Evolutionary conservation across 2,329 filamentous ascomycete genomes (phyloP), one percentile per base, ranked within the genome.

Genomic region (Aureobasidium leucospermi): DNA sequence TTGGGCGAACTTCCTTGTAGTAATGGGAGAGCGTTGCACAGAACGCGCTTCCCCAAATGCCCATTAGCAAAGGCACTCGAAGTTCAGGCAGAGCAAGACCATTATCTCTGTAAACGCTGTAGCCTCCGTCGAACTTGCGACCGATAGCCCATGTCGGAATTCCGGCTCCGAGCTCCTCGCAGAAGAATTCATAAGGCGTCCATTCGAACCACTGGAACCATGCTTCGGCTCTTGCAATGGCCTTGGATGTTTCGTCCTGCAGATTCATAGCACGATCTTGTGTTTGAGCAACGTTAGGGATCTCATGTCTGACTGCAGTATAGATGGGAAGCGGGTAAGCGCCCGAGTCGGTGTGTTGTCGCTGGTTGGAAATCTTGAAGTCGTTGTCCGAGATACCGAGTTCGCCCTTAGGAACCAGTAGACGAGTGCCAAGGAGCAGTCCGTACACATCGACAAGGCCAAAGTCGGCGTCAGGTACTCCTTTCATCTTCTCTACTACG

Each of bases 121-220:
- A 73, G 16, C 94, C 94, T 41, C 83, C 79, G 36, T 88, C 77
- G 72, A 96, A 99, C 60, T 82, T 85, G 47, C 94, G 83, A 3
- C 94, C 94, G 61, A 97, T 78, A 6, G 91, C 89, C 91, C 93
- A 99, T 0, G 90, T 96, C 0, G 94, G 94, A 62, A 99, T 96
- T 3, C 94, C 93, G 2, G 93, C 91, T 28, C 82, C 82, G 53
- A 96, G 86, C 68, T 96, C 93, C 72, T 97, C 93, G 66, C 91
- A 96, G 73, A 94, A 96, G 70, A 96, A 87, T 71, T 97, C 93
- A 68, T 95, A 96, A 0, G 93, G 93, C 0, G 90, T 95, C 67
- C 93, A 88, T 69, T 99, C 94, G 66, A 94, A 96, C 93, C 94
- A 97, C 67, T 99, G 93, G 67, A 97, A 99, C 89, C 92, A 97